Base-by-base conservation (phyloP, 2,329 filamentous ascomycete genomes). In the Lanzia echinophila region DNA sequence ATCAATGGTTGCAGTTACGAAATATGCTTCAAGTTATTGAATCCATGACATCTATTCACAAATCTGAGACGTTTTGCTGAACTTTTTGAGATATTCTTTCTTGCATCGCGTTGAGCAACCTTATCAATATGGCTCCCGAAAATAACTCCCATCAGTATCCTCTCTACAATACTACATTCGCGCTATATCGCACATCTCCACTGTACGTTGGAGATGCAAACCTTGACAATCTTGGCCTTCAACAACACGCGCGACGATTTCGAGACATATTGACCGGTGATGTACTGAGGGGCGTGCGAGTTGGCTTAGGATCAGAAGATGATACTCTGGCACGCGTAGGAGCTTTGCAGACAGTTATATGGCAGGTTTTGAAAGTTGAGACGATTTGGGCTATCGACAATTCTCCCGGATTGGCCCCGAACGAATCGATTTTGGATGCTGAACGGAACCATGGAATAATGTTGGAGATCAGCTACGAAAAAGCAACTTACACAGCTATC, bases 101-200 rank as follows among this genome's bases (percentile, higher is more conserved):
- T 3, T 20, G 22, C 6, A 32, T 22, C 42, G 34, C 24, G 43
- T 7, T 22, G 39, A n/a, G 39, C n/a, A 32, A 47, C n/a, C 5
- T 10, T 8, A 31, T 15, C 20, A 28, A 15, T 17, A 55, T 55
- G 53, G 47, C 53, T 24, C 41, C 45, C 28, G 6, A 46, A 50
- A 6, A 45, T 34, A 28, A 33, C 32, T 33, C 20, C n/a, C 50
- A 53, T 11, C 53, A 45, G 22, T 68, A 76, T 58, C 74, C 73
- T 13, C 69, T 77, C 49, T 76, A 75, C 65, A 69, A 71, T 59
- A 69, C 70, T 19, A 75, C 71, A 8, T 75, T 72, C 62, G 68
- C 62, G 22, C 63, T 74, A 54, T 72, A 73, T 56, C 72, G 74
- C 55, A 52, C 73, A 12, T 75, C 74, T n/a, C 73, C 74, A 4